Base-by-base conservation (phyloP, 2,329 filamentous ascomycete genomes). In the Didymosphaeria variabile region DNA sequence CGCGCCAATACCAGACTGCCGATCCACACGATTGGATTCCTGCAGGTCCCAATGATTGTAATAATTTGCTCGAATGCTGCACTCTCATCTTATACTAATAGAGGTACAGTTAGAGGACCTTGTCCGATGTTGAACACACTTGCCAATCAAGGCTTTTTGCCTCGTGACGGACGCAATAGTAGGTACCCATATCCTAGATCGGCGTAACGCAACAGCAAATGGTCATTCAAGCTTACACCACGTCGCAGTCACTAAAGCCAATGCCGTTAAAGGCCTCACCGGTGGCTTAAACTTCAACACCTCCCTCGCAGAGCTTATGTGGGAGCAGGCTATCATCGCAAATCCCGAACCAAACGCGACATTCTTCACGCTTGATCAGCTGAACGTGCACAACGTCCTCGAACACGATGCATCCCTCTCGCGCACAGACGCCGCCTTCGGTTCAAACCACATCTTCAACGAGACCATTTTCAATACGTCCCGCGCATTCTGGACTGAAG, bases 401-500 rank as follows among this genome's bases (percentile, higher is more conserved):
- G 83, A 85, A 58, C 83, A 85, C 56, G 83, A 85, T 55, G 83
- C 79, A 8, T 84, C 82, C 60, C 57, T 83, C 26, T 83, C 81
- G 44, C 84, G 84, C 29, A 67, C 76, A 1, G 85, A 87, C 59
- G 81, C 79, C 9, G 82, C 74, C 76, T 79, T 85, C 56, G 85
- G 84, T 23, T 82, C 83, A 70, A 83, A 83, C 64, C 79, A 84
- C 65, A 58, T 81, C 58, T 87, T 87, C 77, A 85, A 87, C 72
- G 74, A 82, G 55, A 81, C 78, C 2, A 70, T 86, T 63, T 87
- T 86, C 69, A 79, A 82, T 55, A 71, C 80, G 58, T 80, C 80
- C 0, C 75, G 66, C 42, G 59, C 66, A 5, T 86, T 82, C 73
- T 87, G 83, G 82, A 83, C 79, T 0, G 74, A 59, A 0, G 69